Base-by-base conservation (phyloP, 2,329 filamentous ascomycete genomes). In the Colletotrichum sp. region DNA sequence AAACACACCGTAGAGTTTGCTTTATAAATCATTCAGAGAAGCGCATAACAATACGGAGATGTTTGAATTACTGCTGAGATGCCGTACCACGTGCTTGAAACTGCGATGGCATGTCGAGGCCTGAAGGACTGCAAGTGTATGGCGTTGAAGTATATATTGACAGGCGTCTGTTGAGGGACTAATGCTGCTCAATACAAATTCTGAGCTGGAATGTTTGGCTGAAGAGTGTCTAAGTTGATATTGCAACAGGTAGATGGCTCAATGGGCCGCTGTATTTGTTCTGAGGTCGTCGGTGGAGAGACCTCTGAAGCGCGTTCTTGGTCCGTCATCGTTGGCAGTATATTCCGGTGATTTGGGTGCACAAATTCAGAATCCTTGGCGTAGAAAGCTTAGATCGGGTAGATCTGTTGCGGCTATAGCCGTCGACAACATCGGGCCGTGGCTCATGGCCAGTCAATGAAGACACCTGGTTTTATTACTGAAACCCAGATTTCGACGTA, bases 271-370 rank as follows among this genome's bases (percentile, higher is more conserved):
- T 10, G 18, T 44, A 0, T 44, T 5, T 9, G 8, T 18, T 44
- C 39, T n/a, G 5, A 44, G 18, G 5, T n/a, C 18, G 18, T 44
- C 39, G 18, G 5, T 44, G 39, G 6, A n/a, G 16, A n/a, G 18
- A 44, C 0, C 16, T 3, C 2, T 6, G 18, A 44, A 44, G 5
- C 8, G 3, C 39, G 9, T 6, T 2, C 16, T n/a, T 44, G 5
- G 18, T 44, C 39, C 39, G 8, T 6, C 9, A n/a, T n/a, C 39
- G 18, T 44, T 44, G 18, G 39, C 18, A 44, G 39, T 6, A 6
- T 44, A n/a, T n/a, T 10, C 5, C 5, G 9, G 0, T 44, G 5
- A 44, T 44, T 0, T n/a, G 39, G 18, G 39, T 3, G 3, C 1
- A 12, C 18, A 4, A 18, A 44, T 10, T 10, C 18, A 44, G 18